These are phyloP conservation scores for Pseudopithomyces maydicus DNA, from an alignment of 2,329 filamentous ascomycete genomes.

Conservation along the genomic window DNA sequence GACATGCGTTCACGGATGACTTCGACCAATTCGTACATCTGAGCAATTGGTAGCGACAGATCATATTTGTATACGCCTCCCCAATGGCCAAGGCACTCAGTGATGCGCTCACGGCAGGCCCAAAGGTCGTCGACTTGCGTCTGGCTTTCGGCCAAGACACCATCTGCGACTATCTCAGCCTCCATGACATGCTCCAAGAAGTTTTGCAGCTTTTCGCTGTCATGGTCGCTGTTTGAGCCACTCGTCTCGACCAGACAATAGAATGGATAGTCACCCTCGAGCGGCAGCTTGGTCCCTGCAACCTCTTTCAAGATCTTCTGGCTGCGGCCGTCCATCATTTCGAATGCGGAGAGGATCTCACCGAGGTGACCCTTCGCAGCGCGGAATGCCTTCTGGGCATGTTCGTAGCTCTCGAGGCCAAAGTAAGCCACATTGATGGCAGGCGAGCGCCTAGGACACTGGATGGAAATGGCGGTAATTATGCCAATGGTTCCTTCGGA, in stretches of 20 bases:
- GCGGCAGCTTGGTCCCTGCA: slow-evolving; percentile 76
- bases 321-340: slow-evolving; percentile 89
- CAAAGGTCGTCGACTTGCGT: slow-evolving; percentile 86
- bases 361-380: slow-evolving; percentile 89
- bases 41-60: slow-evolving; percentile 85
- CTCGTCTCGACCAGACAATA: slow-evolving; percentile 97
- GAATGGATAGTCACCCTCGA: slow-evolving; percentile 86
- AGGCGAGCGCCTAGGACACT: slow-evolving; percentile 84
- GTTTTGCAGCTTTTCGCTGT: slow-evolving; percentile 83
- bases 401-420: slow-evolving; percentile 85
- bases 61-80: slow-evolving; percentile 99
- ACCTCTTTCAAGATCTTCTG: slow-evolving; percentile 68
- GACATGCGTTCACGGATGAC: slow-evolving; percentile 77
- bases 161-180: slow-evolving; percentile 83
- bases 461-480: slow-evolving; percentile 86
- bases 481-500: slow-evolving; percentile 94
- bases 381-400: slow-evolving; percentile 82
- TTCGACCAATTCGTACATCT: slow-evolving; percentile 88
- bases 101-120: slow-evolving; percentile 91
- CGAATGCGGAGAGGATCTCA: slow-evolving; percentile 96
- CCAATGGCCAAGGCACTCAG: slow-evolving; percentile 85
- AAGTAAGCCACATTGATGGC: slow-evolving; percentile 96
- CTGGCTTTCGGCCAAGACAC: slow-evolving; percentile 90
- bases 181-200: slow-evolving; percentile 94
- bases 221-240: slow-evolving; percentile 91